Base-by-base conservation (phyloP, 805 yeast genomes). In the Clavispora phyllophila region DNA sequence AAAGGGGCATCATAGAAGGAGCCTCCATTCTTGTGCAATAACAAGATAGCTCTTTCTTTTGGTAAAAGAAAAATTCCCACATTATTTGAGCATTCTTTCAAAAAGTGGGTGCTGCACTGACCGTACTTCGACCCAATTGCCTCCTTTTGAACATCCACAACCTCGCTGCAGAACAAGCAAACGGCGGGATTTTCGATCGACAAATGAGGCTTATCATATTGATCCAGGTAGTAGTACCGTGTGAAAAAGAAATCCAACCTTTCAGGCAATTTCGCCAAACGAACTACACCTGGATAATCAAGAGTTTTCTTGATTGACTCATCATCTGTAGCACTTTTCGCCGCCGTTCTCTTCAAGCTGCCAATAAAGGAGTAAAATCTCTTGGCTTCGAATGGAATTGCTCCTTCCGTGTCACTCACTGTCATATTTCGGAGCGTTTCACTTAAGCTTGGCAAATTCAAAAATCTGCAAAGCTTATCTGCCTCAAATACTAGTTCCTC, bases 1-100 rank as follows among this genome's bases (percentile, higher is more conserved):
- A 82, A 91, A 0, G 98, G 98, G 3, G 95, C 84, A 26, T 80
- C 81, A 46, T 78, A 73, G 59, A 91, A 91, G 0, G 96, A 79
- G 0, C 99, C 99, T 28, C 84, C 82, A 7, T 82, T 84, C 39
- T 79, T 79, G 45, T 84, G 77, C 37, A 91, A 57, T 26, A 87
- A 57, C 40, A 88, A 63, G 20, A 86, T 56, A 10, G 82, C 66
- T 48, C 86, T 75, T 48, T 81, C 83, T 50, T 82, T 79, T 1
- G 95, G 91, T 2, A 86, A 55, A 37, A 88, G 63, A 51, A 81
- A 88, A 0, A 88, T 73, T 0, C 96, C 96, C n/a, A 69, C 62
- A 38, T 78, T 74, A 40, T 76, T 78, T 28, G 75, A 68, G 56
- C 95, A 85, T 46, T 81, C 82, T 58, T 75, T 71, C 39, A 69